These are phyloP conservation scores for Colletotrichum sp. DNA, from an alignment of 2,329 filamentous ascomycete genomes.

Conservation along the genomic window DNA sequence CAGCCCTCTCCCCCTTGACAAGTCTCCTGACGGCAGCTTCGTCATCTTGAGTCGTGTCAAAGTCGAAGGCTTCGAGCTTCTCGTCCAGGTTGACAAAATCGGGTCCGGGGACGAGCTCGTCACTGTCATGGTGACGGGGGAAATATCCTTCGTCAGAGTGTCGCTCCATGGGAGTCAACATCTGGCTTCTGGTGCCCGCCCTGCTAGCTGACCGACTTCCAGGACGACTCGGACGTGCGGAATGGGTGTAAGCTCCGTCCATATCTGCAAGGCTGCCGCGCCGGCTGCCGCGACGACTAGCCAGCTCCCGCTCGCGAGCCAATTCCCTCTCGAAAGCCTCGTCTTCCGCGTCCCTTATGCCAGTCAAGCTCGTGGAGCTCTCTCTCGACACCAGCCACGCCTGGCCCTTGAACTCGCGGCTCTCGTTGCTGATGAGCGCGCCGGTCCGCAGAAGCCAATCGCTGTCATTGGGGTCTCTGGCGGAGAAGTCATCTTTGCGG, in stretches of 20 bases:
- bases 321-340: constrained; percentile 57
- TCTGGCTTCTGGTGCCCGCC: constrained; percentile 43
- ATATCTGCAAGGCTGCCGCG: constrained; percentile 48
- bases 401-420: constrained; percentile 72
- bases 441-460: constrained; percentile 72
- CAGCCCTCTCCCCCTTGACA: constrained; percentile 56
- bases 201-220: constrained; percentile 56
- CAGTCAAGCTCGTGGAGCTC: constrained; percentile 66
- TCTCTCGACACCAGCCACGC: constrained; percentile 70
- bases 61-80: constrained; percentile 58
- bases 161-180: constrained; percentile 49
- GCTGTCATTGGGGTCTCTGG: constrained; percentile 50
- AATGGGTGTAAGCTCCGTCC: constrained; percentile 32
- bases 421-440: constrained; percentile 64
- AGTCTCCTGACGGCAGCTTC: constrained; percentile 64
- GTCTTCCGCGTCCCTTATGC: constrained; percentile 55
- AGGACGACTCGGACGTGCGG: constrained; percentile 28
- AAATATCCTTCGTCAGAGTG: constrained; percentile 49
- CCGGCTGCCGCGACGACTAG: constrained; percentile 53
- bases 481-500: constrained; percentile 12
- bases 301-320: constrained; percentile 52
- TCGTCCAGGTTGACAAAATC: constrained; percentile 70
- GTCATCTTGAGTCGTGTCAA: constrained; percentile 57
- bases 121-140: constrained; percentile 29
- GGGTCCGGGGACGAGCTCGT: constrained; percentile 52